These are phyloP conservation scores for Fraxinus dipetala DNA, from an alignment of 305 asterid species.

Conservation along the genomic window DNA sequence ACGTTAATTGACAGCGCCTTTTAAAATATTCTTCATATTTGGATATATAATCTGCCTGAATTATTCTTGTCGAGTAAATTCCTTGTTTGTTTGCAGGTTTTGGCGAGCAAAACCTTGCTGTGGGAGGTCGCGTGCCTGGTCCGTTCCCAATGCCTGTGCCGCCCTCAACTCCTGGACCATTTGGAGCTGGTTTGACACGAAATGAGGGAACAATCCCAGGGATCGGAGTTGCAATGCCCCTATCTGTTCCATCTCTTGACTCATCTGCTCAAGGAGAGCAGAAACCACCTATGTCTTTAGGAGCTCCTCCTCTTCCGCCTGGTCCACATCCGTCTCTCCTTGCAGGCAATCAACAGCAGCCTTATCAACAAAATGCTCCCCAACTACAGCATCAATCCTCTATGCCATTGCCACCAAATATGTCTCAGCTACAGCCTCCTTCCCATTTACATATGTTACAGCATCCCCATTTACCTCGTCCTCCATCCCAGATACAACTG, in stretches of 20 bases:
- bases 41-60: neutral
- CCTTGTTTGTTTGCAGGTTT: conserved; percentile 41
- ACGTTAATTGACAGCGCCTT: neutral
- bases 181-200: conserved; percentile 74
- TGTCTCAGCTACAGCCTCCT: conserved; percentile 72
- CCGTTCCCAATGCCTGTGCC: conserved; percentile 67
- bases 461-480: conserved; percentile 82
- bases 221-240: conserved; percentile 98
- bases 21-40: neutral
- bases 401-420: conserved; percentile 57
- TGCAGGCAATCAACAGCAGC: conserved; percentile 68
- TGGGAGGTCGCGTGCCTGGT: conserved; percentile 55
- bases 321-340: conserved; percentile 98
- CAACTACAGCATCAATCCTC: conserved; percentile 61
- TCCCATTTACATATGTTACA: conserved; percentile 66
- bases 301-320: conserved; percentile 93
- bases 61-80: neutral
- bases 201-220: conserved; percentile 98
- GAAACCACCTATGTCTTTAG: conserved; percentile 57
- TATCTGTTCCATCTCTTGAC: conserved; percentile 62
- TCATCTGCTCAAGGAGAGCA: conserved; percentile 80
- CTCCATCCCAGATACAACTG: conserved; percentile 71
- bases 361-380: conserved; percentile 71
- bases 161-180: conserved; percentile 78
- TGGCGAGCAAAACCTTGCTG: conserved; percentile 59